Evolutionary conservation across 1,284 basidiomycete genomes (phyloP).

Genomic region (Fomitopsis schrenkii): DNA sequence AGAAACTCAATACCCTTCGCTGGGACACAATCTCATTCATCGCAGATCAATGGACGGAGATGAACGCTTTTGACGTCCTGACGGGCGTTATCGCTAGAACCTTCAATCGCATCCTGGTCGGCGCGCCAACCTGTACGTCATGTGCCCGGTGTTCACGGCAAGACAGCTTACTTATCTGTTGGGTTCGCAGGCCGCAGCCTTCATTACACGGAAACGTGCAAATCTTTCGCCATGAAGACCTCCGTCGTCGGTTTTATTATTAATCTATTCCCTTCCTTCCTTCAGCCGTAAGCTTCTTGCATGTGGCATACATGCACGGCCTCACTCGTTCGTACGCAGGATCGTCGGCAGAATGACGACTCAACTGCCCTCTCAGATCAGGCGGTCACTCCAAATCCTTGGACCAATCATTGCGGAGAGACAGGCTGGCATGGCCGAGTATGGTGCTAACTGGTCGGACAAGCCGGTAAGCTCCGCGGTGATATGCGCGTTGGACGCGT

Average conservation of each 20-base stretch:
- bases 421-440: constrained; percentile 8
- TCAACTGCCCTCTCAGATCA: background rate
- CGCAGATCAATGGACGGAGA: constrained; percentile 10
- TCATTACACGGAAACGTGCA: constrained; percentile 7
- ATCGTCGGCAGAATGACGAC: constrained; percentile 8
- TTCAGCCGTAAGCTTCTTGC: constrained; percentile 10
- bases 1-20: background rate
- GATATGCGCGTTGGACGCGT: background rate
- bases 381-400: background rate
- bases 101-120: constrained; percentile 13
- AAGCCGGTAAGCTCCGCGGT: constrained; percentile 8
- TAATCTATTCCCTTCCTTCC: constrained; percentile 11
- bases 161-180: background rate
- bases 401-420: constrained; percentile 8
- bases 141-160: background rate
- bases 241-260: constrained; percentile 7
- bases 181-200: constrained; percentile 4
- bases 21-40: background rate
- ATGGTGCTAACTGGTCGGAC: constrained; percentile 8
- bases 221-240: constrained; percentile 5
- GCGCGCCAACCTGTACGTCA: constrained; percentile 9
- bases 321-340: background rate
- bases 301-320: background rate
- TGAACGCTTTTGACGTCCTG: constrained; percentile 9
- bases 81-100: constrained; percentile 7